A percentile compares a stretch with the other conserved stretches of the same genome.
Conservation (phyloP, 2,329 filamentous ascomycete species). For the Pseudogymnoascus sp. region DNA sequence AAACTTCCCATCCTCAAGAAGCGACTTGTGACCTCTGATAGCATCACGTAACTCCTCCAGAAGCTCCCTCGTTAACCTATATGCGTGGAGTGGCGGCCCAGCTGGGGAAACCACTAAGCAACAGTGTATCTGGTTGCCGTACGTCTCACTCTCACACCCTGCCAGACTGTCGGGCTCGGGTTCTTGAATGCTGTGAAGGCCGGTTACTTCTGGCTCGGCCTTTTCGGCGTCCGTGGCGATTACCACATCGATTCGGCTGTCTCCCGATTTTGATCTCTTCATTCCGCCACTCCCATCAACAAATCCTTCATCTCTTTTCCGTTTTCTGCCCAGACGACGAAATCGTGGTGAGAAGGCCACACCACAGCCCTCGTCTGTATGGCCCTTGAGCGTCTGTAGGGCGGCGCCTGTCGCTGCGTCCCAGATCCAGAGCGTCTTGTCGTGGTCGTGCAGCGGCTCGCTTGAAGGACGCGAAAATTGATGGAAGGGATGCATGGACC, state of each 20-base stretch:
- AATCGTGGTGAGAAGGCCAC: slow-evolving; percentile 7
- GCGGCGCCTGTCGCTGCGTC: too few relatives aligned
- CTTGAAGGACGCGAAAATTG: too few relatives aligned
- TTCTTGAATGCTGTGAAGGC: slow-evolving; percentile 19
- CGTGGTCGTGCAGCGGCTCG: too few relatives aligned
- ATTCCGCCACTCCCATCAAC: slow-evolving; percentile 12
- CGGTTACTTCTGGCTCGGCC: background rate
- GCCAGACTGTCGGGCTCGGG: too few relatives aligned
- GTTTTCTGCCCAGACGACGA: slow-evolving; percentile 8
- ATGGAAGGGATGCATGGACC: too few relatives aligned
- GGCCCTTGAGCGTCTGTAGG: too few relatives aligned
- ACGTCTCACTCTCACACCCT: slow-evolving; percentile 18
- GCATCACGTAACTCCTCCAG: slow-evolving; percentile 29
- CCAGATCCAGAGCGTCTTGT: too few relatives aligned
- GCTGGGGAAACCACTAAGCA: slow-evolving; percentile 27
- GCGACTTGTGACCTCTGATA: slow-evolving; percentile 30
- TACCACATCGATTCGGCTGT: background rate
- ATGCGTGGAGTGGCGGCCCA: slow-evolving; percentile 24
- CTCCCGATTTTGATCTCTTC: slow-evolving; percentile 18
- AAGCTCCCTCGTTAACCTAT: slow-evolving; percentile 26
- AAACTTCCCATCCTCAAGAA: slow-evolving; percentile 28
- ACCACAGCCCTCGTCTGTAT: too few relatives aligned
- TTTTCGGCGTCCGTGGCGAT: background rate
- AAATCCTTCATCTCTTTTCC: slow-evolving; percentile 18
- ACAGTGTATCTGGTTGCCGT: slow-evolving; percentile 25